These are phyloP conservation scores for Eruca vesicaria DNA, from an alignment of 441 rosid species.

Conservation along the genomic window DNA sequence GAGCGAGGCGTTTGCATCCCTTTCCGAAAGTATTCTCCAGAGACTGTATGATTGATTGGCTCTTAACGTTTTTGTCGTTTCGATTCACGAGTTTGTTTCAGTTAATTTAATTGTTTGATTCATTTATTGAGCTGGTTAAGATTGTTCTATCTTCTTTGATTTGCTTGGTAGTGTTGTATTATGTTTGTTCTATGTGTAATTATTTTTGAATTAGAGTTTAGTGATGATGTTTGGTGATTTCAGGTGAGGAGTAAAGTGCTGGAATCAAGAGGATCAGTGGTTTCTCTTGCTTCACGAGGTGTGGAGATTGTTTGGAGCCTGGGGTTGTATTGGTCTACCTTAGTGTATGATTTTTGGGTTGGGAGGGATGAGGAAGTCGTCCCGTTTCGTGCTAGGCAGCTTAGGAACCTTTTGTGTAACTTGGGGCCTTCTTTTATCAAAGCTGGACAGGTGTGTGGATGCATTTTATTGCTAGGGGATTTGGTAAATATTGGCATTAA, in stretches of 20 bases:
- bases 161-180: not conserved
- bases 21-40: conserved; percentile 94
- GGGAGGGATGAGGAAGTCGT: conserved; percentile 94
- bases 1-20: conserved; percentile 97
- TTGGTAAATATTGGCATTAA: not conserved
- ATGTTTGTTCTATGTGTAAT: not conserved
- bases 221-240: not conserved
- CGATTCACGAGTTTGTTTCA: no score
- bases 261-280: conserved; percentile 67
- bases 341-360: conserved; percentile 73
- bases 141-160: not conserved
- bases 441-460: conserved; percentile 79
- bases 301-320: conserved; percentile 89
- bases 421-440: conserved; percentile 95
- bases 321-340: conserved; percentile 84
- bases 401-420: conserved; percentile 85
- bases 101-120: not conserved
- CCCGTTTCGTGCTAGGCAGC: conserved; percentile 87
- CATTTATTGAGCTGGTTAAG: no score
- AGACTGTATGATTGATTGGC: conserved; percentile 56
- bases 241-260: conserved; percentile 85
- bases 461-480: not conserved
- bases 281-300: conserved; percentile 69
- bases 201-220: not conserved
- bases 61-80: no score